phyloP scores from a whole-genome alignment of 768 basidiomycete genomes.

The Russula sp. region DNA sequence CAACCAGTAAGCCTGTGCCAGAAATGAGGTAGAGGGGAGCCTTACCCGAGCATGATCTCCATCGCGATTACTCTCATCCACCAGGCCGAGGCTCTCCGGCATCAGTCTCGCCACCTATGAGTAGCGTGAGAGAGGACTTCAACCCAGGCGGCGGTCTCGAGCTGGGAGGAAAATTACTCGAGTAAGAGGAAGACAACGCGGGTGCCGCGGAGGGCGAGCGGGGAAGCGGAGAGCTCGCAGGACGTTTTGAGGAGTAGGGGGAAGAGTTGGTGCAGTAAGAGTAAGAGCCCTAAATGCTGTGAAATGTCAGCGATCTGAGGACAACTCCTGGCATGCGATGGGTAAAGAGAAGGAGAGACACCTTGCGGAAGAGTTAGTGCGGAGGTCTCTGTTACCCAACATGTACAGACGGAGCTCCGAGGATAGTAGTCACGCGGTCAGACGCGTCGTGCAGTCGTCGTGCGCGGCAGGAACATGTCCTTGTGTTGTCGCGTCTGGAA shows the following conservation, averaged over 20 bases:
- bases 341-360: slow-evolving; percentile 35
- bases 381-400: slow-evolving; percentile 73
- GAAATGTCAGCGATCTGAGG: too few relatives aligned
- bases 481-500: slow-evolving; percentile 65
- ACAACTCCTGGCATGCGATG: slow-evolving; percentile 78
- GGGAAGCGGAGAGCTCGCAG: slow-evolving; percentile 79
- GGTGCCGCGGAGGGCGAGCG: slow-evolving; percentile 86
- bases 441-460: too few relatives aligned
- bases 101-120: slow-evolving; percentile 16
- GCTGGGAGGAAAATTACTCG: slow-evolving; percentile 63
- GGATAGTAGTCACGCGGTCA: slow-evolving; percentile 68
- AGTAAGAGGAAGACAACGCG: slow-evolving; percentile 91
- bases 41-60: slow-evolving; percentile 28
- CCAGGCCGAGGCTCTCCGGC: slow-evolving; percentile 16
- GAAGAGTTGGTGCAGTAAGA: too few relatives aligned
- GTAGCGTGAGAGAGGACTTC: neutral
- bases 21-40: neutral
- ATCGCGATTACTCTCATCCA: slow-evolving; percentile 31
- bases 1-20: neutral
- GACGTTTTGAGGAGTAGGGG: slow-evolving; percentile 87
- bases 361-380: slow-evolving; percentile 79
- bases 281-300: too few relatives aligned
- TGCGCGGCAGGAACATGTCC: too few relatives aligned
- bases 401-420: too few relatives aligned
- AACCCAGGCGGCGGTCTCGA: slow-evolving; percentile 60